Base-by-base conservation (phyloP, 139 green algal genomes). In the Picochlorum sp. region DNA sequence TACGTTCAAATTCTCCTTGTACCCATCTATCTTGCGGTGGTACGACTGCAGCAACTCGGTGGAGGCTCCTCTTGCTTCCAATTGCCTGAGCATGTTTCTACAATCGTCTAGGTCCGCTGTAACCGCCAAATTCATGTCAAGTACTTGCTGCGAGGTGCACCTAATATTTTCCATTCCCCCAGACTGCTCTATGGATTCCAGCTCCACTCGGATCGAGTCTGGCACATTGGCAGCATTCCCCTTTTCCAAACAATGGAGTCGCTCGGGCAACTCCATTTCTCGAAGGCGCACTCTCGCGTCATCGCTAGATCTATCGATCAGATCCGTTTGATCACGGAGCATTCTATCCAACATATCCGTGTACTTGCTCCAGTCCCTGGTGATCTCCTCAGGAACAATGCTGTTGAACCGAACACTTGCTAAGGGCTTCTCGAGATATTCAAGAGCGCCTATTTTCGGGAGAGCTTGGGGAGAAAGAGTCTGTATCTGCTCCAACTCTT, bases 291-390 rank as follows among this genome's bases (percentile, higher is more conserved):
- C 41, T 49, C 89, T 84, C 11, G 92, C 87, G 1, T 88, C 84
- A 61, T 97, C 90, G 14, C 76, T 90, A 34, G 89, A 85, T 21
- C 54, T 75, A 21, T 84, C 79, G 69, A 97, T 71, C 49, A 49
- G 28, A 32, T 82, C 68, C 8, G 83, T 64, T 72, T 83, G 79
- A 26, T 74, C 58, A 10, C 90, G 72, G 51, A 89, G 80, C 21
- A 94, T 18, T 18, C 34, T 66, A 68, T 97, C 91, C 37, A 96
- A 86, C 79, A 92, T 82, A 54, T 96, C 84, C 5, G 79, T 90
- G 80, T 96, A 96, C 51, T 78, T 82, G 74, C 61, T 82, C 34
- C 95, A 72, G 2, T 82, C 80, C 66, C 87, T 89, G 63, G 87
- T 82, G 60, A 80, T 86, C 52, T 57, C 66, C 61, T 94, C 88